Evolutionary conservation across 2,329 filamentous ascomycete genomes (phyloP), one percentile per base, ranked within the genome.

Genomic region (Beauveria rudraprayagi): DNA sequence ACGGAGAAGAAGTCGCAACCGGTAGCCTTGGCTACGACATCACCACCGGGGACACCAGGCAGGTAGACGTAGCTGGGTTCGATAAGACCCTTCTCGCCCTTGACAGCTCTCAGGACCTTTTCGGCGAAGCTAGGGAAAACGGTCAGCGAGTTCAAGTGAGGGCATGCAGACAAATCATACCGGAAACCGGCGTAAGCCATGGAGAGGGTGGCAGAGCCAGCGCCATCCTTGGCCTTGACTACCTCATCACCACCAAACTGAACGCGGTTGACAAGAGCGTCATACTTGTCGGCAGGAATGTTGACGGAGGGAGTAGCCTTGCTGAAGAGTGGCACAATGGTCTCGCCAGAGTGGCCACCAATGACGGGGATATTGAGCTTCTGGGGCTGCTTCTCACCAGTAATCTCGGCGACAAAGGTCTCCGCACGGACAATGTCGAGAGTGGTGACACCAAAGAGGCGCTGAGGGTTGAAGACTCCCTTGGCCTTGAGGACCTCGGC

Each of bases 171-270:
- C 2, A 17, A 46, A 62, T 71, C 82, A 67, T 78, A 92, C 89
- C 91, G 89, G 86, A 87, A 97, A 68, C 94, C 94, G 68, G 94
- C 94, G 74, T 92, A 95, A 64, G 92, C 92, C 92, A 96, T 96
- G 70, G 91, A 96, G 60, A 96, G 83, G 63, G 92, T 96, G 67
- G 92, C 92, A 64, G 91, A 95, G 66, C 92, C 92, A 72, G 87
- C 87, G 71, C 92, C 92, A 67, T 94, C 90, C 85, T 96, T 96
- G 73, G 92, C 92, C 83, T 93, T 87, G 75, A 96, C 92, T 65
- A 96, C 92, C 80, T 96, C 92, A 69, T 99, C 94, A 82, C 94
- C 94, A 75, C 94, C 94, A 69, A 97, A 97, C 78, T 99, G 94
- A 62, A 97, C 90, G 80, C 94, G 92, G 79, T 97, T 90, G 72